Evolutionary conservation across 1,139 yeast genomes (phyloP).

Genomic region (Geotrichum macrosporum): DNA sequence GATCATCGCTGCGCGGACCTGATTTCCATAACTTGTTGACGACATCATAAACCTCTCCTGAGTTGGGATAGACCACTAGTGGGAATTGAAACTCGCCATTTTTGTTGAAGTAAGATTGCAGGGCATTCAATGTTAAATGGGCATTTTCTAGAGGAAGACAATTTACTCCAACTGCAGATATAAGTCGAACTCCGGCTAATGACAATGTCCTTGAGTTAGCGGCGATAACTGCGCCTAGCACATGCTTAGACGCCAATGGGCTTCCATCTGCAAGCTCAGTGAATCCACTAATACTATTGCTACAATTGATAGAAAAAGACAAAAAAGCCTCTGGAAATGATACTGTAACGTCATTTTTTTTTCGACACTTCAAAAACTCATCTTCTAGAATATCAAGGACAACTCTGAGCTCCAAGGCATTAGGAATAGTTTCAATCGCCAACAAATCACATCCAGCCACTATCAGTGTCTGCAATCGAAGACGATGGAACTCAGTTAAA

Average conservation of each 20-base stretch:
- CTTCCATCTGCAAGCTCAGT: slow-evolving; percentile 49
- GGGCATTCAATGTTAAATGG: slow-evolving; percentile 29
- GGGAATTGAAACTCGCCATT: slow-evolving; percentile 29
- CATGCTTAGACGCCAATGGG: slow-evolving; percentile 22
- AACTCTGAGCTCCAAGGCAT: slow-evolving; percentile 46
- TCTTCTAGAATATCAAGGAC: slow-evolving; percentile 30
- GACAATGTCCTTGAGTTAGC: background rate
- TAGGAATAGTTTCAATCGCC: slow-evolving; percentile 67
- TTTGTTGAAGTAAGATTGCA: background rate
- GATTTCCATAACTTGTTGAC: slow-evolving; percentile 12
- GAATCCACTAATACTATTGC: slow-evolving; percentile 23
- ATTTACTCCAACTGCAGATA: slow-evolving; percentile 44
- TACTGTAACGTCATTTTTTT: slow-evolving; percentile 21
- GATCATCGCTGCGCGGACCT: background rate
- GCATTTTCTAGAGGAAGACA: slow-evolving; percentile 41
- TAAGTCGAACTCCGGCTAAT: slow-evolving; percentile 19
- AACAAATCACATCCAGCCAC: slow-evolving; percentile 47
- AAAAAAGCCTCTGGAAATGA: slow-evolving; percentile 11
- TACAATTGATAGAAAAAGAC: slow-evolving; percentile 12
- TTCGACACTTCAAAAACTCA: background rate
- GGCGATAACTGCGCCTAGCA: background rate
- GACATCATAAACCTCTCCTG: slow-evolving; percentile 43
- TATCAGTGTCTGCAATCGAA: slow-evolving; percentile 44
- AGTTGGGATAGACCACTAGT: slow-evolving; percentile 51
- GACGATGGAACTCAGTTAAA: slow-evolving; percentile 47